Evolutionary conservation across 2,329 filamentous ascomycete species (phyloP), one percentile per base, ranked within the genome.

Genomic region (Xylariaceae sp.): DNA sequence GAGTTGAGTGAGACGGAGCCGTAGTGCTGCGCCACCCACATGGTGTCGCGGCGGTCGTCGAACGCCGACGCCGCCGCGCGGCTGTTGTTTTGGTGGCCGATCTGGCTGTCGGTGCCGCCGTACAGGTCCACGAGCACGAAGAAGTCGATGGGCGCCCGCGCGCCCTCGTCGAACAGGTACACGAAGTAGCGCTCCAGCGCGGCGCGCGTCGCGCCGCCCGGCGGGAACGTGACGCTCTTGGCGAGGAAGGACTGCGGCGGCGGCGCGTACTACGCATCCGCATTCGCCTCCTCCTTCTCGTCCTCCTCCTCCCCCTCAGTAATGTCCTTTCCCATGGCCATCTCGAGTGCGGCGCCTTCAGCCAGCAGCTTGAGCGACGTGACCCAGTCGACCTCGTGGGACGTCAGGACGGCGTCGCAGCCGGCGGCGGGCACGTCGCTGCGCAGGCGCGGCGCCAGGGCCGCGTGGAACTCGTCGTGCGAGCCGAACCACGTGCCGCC

Each of bases 31-130:
- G 47, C 45, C 12, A 56, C 50, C 51, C 55, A 61, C 14, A 56
- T 40, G 19, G 50, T 40, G 35, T 55, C 37, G 8, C 57, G 52
- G 30, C 53, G 47, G 5, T 70, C 67, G 47, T 38, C 42, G 35
- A 54, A 61, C 31, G 31, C 30, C 50, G 37, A 77, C 49, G 34
- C 66, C 65, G 1, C 73, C 73, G 38, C 42, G 35, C 15, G 5
- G 21, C 12, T 7, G 21, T 23, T 7, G 21, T 23, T 7, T 7
- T 23, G 21, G 21, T 23, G 21, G 32, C 29, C 49, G 38, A 62
- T 59, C 31, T 47, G 46, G 29, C 56, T 60, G 27, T 52, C 49
- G 5, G 33, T 28, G 4, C 59, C 59, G 10, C 59, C 59, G 28
- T 56, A 60, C 6, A 62, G 42, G 32, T 59, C 52, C 8, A 47